Evolutionary conservation across 225 moss, liverwort and hornwort genomes (phyloP).

Genomic region (Ulota crispa): DNA sequence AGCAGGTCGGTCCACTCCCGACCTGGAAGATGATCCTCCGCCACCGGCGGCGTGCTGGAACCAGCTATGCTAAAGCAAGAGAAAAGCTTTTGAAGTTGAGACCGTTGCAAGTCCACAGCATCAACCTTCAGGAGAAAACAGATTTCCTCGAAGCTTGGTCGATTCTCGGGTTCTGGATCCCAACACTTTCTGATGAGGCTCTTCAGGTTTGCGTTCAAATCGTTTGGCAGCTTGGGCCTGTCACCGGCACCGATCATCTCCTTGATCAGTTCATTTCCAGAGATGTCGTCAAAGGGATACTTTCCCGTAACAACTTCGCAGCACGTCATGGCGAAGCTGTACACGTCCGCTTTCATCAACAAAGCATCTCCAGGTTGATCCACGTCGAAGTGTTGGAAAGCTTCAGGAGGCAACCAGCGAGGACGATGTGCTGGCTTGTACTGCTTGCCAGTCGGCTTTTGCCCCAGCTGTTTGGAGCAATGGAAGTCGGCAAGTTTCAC

Average conservation of each 20-base stretch:
- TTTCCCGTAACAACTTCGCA: conserved; percentile 35
- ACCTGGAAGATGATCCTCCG: neutral
- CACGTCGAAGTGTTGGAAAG: neutral
- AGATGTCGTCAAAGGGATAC: conserved; percentile 26
- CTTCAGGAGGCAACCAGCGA: conserved; percentile 34
- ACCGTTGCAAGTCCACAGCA: conserved; percentile 8
- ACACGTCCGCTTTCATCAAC: conserved; percentile 28
- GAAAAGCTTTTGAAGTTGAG: conserved; percentile 4
- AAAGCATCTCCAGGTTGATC: neutral
- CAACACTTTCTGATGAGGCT: conserved; percentile 22
- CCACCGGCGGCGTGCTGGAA: neutral
- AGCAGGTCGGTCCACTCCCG: neutral
- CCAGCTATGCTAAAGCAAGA: conserved; percentile 7
- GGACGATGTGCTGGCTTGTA: conserved; percentile 22
- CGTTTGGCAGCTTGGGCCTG: conserved; percentile 9
- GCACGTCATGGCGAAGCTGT: conserved; percentile 43
- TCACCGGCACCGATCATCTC: conserved; percentile 11
- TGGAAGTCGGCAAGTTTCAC: conserved; percentile 38
- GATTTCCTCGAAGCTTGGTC: conserved; percentile 33
- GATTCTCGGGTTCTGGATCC: conserved; percentile 16
- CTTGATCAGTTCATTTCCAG: neutral
- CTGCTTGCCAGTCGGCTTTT: neutral
- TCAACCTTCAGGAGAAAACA: conserved; percentile 24
- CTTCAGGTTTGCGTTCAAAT: conserved; percentile 19
- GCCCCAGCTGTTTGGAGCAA: conserved; percentile 28